Evolutionary conservation across 768 basidiomycete species (phyloP).

Genomic region (Mrakia blollopis): DNA sequence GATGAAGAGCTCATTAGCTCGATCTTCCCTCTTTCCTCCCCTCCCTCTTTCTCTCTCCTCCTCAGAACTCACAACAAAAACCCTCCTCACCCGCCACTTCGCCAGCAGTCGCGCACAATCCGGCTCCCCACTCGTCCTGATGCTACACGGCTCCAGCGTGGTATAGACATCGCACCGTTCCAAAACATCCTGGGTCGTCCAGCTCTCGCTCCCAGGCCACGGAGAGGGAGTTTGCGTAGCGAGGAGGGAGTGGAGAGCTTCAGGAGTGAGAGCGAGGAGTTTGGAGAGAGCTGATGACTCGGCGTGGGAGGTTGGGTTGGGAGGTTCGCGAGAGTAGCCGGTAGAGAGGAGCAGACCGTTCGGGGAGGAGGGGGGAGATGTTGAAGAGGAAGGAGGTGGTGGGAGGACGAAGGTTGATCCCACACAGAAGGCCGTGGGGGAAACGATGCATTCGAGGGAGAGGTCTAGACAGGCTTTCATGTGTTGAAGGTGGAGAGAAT

Average conservation of each 20-base stretch:
- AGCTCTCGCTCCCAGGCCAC: conserved; percentile 18
- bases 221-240: not conserved
- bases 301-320: conserved; percentile 44
- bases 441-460: no score
- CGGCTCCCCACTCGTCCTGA: conserved; percentile 36
- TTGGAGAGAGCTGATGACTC: conserved; percentile 46
- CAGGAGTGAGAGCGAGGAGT: not conserved
- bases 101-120: conserved; percentile 84
- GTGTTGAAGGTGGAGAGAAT: no score
- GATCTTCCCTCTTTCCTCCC: not conserved
- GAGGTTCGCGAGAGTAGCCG: conserved; percentile 65
- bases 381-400: not conserved
- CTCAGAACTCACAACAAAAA: not conserved
- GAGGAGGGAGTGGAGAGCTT: conserved; percentile 6
- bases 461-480: no score
- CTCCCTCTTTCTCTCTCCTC: not conserved
- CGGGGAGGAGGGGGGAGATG: not conserved
- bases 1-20: not conserved
- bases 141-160: conserved; percentile 70
- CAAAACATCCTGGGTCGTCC: conserved; percentile 51
- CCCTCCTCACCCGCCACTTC: conserved; percentile 46
- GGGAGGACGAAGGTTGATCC: not conserved
- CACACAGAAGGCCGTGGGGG: no score
- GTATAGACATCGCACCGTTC: conserved; percentile 73
- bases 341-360: conserved; percentile 41